phyloP scores from a whole-genome alignment of 495 filamentous ascomycete genomes.

The Annulohypoxylon moriforme region DNA sequence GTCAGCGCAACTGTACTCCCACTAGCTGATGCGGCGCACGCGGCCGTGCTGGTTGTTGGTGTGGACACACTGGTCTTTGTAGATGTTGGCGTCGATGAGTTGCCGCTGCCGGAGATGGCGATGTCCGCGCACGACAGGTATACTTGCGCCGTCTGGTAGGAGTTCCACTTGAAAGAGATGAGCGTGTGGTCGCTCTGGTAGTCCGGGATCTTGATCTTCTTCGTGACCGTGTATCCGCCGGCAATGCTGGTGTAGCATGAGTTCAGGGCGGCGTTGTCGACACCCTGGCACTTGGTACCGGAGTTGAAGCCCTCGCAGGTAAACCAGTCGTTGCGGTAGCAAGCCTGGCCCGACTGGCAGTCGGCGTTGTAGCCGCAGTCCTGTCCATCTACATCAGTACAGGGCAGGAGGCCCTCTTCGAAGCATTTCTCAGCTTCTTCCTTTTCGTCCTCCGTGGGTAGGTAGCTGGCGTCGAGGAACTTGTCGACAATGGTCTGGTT shows the following conservation, averaged over 20 bases:
- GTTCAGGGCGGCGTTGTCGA: constrained; percentile 58
- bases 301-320: constrained; percentile 63
- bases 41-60: constrained; percentile 33
- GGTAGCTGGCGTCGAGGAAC: constrained; percentile 61
- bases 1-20: constrained; percentile 51
- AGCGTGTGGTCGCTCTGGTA: constrained; percentile 62
- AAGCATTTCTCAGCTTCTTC: constrained; percentile 67
- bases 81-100: constrained; percentile 42
- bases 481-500: constrained; percentile 64
- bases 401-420: constrained; percentile 59
- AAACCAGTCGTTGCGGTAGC: constrained; percentile 68
- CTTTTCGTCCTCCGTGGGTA: constrained; percentile 65
- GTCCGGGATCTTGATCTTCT: constrained; percentile 64
- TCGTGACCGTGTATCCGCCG: constrained; percentile 66
- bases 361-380: constrained; percentile 64
- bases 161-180: constrained; percentile 67
- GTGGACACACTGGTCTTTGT: constrained; percentile 36
- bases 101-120: constrained; percentile 49
- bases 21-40: constrained; percentile 23
- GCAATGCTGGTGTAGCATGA: constrained; percentile 65
- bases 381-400: constrained; percentile 65
- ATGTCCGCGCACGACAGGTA: constrained; percentile 68
- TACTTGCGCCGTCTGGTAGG: constrained; percentile 66
- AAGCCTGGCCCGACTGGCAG: constrained; percentile 58
- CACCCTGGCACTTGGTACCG: constrained; percentile 59